Conservation (phyloP, 306 rosid species). For the Casuarina equisetifolia region DNA sequence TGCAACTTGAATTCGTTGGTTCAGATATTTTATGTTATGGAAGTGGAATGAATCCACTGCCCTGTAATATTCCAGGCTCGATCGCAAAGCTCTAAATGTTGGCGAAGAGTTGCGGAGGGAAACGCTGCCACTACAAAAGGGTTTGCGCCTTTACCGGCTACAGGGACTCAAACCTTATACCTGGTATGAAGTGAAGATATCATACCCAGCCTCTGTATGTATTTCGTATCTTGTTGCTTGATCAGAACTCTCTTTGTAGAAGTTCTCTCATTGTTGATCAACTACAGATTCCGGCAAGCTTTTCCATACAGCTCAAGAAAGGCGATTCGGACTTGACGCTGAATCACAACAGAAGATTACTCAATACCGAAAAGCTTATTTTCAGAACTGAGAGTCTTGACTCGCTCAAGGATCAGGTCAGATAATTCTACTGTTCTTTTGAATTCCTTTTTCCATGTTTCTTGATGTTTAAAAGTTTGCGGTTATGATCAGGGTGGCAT, state of each 20-base stretch:
- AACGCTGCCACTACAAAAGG: conserved; percentile 55
- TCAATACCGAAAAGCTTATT: conserved; percentile 84
- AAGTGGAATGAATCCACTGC: conserved; percentile 11
- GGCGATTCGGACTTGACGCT: conserved; percentile 34
- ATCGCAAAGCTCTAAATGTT: conserved; percentile 53
- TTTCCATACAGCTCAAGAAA: conserved; percentile 61
- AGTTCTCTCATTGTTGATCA: conserved; percentile 22
- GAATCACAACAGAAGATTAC: conserved; percentile 64
- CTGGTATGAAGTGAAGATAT: conserved; percentile 98
- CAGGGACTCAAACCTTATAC: conserved; percentile 62
- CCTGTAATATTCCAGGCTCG: conserved; percentile 38
- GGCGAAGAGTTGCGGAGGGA: conserved; percentile 80
- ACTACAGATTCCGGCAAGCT: conserved; percentile 77
- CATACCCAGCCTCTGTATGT: conserved; percentile 97
- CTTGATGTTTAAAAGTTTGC: conserved; percentile 8
- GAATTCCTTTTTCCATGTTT: not conserved
- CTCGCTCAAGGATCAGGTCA: conserved; percentile 42
- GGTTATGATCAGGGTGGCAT: conserved; percentile 44
- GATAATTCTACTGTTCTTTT: conserved; percentile 9
- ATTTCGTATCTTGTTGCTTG: conserved; percentile 34
- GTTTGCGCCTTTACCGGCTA: conserved; percentile 67
- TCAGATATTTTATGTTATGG: conserved; percentile 8
- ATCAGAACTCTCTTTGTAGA: conserved; percentile 27
- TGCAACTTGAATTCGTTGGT: not conserved
- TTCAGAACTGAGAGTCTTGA: conserved; percentile 44